Evolutionary conservation across 257 asterid genomes (phyloP), one percentile per base, ranked within the genome.

Genomic region (Fraxinus americana): DNA sequence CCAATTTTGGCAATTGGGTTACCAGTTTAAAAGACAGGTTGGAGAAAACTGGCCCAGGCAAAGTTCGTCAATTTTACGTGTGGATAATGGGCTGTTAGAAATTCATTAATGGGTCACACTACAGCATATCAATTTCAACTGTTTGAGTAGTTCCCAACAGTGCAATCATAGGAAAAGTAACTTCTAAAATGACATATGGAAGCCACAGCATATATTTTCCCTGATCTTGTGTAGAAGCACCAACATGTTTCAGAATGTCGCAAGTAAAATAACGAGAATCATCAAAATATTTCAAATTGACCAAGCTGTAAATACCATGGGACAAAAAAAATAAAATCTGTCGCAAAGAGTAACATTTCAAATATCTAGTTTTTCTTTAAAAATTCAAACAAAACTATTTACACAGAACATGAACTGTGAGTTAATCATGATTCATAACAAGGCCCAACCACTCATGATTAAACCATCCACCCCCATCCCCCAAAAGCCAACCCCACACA

Each of bases 391-490:
- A 21, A 23, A 59, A 59, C 14, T 0, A 39, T 35, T 38, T 36
- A 34, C 39, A 4, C 35, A 78, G 19, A 61, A 63, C 17, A 54
- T 68, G 61, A 69, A 23, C 66, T 61, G 68, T 65, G 67, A 71
- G 59, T 36, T 57, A 45, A 73, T 72, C 36, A 35, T 76, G 34
- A 35, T 17, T 54, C 34, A 67, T 21, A 43, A 76, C 7, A 76
- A 67, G 45, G 54, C 36, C 36, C 32, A 71, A 54, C 12, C 25
- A 17, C 12, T 71, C 75, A 67, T 32, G 39, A 43, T 63, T 30
- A 61, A 74, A 54, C 66, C 32, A 61, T 45, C 71, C 39, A 52
- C 71, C 4, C 41, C 13, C 48, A 50, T 27, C 68, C 52, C 36
- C 23, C n/a, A 48, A 43, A 30, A 50, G 74, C 72, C 41, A 32